Evolutionary conservation across 2,329 filamentous ascomycete genomes (phyloP), one percentile per base, ranked within the genome.

Genomic region (Cryphonectria nitschkei): DNA sequence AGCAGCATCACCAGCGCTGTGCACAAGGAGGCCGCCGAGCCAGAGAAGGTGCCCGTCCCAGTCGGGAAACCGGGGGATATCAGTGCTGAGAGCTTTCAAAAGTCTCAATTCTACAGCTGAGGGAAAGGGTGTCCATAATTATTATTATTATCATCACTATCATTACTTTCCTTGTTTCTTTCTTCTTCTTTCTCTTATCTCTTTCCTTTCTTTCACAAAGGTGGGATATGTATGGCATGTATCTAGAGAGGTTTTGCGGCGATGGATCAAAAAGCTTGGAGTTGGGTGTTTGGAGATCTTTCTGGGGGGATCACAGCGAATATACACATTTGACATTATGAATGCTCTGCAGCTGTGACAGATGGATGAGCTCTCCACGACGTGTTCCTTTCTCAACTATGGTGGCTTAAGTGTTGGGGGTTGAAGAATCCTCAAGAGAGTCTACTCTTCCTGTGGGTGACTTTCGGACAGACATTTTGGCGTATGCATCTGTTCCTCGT

Each of bases 21-120:
- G 37, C 65, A 58, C 67, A 72, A 70, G 67, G 69, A 73, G 65
- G 76, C 76, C 63, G 76, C 76, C 19, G 78, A 77, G 5, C 76
- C 77, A 0, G 77, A 84, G 56, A 81, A 81, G 72, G 75, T 76
- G 6, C 73, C 76, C 8, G 39, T 78, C 34, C 78, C 78, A 1
- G 61, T 73, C 26, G 81, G 82, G 70, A 87, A 85, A 78, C 83
- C 85, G 65, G 86, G 87, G 34, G 86, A 86, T 67, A 84, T 86
- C 14, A 84, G 84, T 1, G 82, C 82, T 0, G 86, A 87, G 73
- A 85, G 84, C 74, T 88, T 89, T 80, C 86, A 88, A 76, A 86
- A 88, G 77, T 85, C 86, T 66, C 85, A 88, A 67, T 89, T 89
- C 74, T 87, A 88, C 79, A 86, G 86, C 26, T 88, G 82, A 41